Evolutionary conservation across 257 asterid genomes (phyloP).

Genomic region (Leptodermis oblonga): DNA sequence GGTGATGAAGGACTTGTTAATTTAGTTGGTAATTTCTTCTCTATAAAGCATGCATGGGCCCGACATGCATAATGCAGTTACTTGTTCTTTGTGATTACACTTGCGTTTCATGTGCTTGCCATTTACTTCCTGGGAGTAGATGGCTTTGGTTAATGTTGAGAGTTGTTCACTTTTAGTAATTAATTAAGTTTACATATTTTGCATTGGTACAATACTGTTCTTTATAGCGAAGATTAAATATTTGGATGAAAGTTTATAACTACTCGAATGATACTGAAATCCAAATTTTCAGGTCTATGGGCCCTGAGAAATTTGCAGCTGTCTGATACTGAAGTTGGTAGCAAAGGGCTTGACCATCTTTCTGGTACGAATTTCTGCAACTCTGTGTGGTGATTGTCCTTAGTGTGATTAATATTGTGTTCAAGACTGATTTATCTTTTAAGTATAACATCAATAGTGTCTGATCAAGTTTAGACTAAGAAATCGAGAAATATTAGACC

Average conservation of each 20-base stretch:
- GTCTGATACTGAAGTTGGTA: slow-evolving; percentile 93
- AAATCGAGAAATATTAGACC: not conserved
- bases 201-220: not conserved
- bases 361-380: slow-evolving; percentile 44
- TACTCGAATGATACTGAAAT: not conserved
- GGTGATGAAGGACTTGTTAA: slow-evolving; percentile 53
- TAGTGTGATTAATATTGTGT: not conserved
- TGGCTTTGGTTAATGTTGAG: not conserved
- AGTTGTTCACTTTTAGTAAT: not conserved
- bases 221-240: not conserved
- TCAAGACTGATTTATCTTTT: not conserved
- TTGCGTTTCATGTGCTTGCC: not conserved
- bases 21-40: slow-evolving; percentile 39
- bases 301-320: slow-evolving; percentile 70
- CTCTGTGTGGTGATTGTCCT: not conserved
- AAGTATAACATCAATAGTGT: not conserved
- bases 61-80: not conserved
- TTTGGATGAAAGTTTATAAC: not conserved
- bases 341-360: slow-evolving; percentile 69
- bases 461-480: not conserved
- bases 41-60: not conserved
- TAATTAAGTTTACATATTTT: not conserved
- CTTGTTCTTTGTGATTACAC: not conserved
- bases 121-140: not conserved
- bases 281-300: slow-evolving; percentile 45